Conservation (phyloP, 139 green algal species). For the Micromonas pusilla region DNA sequence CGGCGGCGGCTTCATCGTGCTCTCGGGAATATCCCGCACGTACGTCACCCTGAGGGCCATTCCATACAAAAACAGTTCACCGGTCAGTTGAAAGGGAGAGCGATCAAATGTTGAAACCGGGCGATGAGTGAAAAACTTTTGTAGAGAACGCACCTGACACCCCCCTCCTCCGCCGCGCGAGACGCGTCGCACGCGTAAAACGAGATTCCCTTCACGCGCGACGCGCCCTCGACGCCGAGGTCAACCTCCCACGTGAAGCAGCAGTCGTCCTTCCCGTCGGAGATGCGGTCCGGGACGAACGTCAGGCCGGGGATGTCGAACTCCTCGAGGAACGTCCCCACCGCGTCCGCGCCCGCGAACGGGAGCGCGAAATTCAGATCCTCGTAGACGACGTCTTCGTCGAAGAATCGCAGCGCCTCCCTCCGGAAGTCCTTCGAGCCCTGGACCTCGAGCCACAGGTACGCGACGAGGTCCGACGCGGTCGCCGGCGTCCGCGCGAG, state of each 20-base stretch:
- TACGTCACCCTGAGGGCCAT: background rate
- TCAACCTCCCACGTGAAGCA: conserved; percentile 24
- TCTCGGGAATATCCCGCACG: conserved; percentile 16
- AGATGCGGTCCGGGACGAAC: conserved; percentile 8
- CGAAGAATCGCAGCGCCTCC: conserved; percentile 9
- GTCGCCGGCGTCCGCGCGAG: background rate
- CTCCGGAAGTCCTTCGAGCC: background rate
- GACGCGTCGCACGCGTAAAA: conserved; percentile 11
- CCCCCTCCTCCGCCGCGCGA: background rate
- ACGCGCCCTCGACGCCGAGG: conserved; percentile 19
- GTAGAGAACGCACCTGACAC: too few relatives aligned
- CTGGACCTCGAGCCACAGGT: conserved; percentile 24
- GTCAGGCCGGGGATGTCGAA: conserved; percentile 20
- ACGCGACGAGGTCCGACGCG: background rate
- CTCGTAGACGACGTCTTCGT: conserved; percentile 18
- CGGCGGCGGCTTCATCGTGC: conserved; percentile 3
- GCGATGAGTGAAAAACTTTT: too few relatives aligned
- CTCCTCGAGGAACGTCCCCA: conserved; percentile 17
- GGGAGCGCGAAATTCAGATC: conserved; percentile 24
- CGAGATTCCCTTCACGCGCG: conserved; percentile 15
- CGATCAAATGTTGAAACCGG: too few relatives aligned
- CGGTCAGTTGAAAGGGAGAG: too few relatives aligned
- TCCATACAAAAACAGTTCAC: too few relatives aligned
- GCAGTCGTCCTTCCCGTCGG: background rate
- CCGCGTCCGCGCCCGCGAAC: conserved; percentile 3